These are phyloP conservation scores for Melanopsichium pennsylvanicum DNA, from an alignment of 1,284 basidiomycete species.

Conservation along the genomic window DNA sequence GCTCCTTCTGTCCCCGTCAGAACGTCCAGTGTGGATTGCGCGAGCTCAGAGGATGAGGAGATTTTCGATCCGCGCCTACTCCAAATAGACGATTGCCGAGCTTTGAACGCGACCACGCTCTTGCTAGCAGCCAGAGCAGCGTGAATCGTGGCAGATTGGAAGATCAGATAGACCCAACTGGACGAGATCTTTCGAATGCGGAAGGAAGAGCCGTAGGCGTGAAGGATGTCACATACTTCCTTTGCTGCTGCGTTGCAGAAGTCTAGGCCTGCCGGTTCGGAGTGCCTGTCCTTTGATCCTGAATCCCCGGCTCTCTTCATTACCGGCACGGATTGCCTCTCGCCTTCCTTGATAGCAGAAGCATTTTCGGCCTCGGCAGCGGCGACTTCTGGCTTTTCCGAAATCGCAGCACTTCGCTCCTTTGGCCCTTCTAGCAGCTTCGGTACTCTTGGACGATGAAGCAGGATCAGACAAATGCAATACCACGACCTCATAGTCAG, in stretches of 20 bases:
- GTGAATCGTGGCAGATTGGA: conserved; percentile 49
- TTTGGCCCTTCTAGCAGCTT: conserved; percentile 18
- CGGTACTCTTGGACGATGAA: conserved; percentile 44
- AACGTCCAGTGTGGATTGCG: not conserved
- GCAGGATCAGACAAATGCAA: conserved; percentile 45
- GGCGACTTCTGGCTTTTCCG: not conserved
- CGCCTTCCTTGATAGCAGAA: not conserved
- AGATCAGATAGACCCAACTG: conserved; percentile 52
- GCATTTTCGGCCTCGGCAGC: not conserved
- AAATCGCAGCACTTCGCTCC: not conserved
- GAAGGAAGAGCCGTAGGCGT: conserved; percentile 46
- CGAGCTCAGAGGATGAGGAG: not conserved
- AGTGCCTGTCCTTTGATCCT: not conserved
- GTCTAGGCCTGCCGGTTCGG: conserved; percentile 35
- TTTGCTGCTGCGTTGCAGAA: conserved; percentile 42
- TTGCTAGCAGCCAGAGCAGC: conserved; percentile 39
- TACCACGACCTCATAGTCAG: conserved; percentile 50
- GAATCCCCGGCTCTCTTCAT: not conserved
- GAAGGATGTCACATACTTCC: conserved; percentile 45
- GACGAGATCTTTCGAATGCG: conserved; percentile 48
- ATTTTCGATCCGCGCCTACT: conserved; percentile 11
- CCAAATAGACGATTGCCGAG: conserved; percentile 31
- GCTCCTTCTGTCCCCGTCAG: conserved; percentile 5
- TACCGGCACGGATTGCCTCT: not conserved
- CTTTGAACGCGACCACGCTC: conserved; percentile 38